These are phyloP conservation scores for Boletus fagicola DNA, from an alignment of 768 basidiomycete genomes.

Conservation along the genomic window DNA sequence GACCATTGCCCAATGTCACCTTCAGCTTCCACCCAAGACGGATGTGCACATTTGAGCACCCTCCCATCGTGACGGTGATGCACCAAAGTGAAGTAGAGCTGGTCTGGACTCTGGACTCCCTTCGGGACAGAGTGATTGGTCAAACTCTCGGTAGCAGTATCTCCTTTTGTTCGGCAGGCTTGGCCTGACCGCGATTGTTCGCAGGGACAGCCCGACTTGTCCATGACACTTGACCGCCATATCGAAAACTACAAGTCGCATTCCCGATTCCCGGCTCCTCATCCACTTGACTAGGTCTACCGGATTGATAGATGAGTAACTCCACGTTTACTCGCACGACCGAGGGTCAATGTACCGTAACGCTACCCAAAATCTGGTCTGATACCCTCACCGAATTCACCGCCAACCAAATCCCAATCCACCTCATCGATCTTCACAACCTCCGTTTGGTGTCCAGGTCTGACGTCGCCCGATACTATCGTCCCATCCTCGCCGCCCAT, in stretches of 20 bases:
- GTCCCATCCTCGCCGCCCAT: slow-evolving; percentile 1
- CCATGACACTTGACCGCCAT: no score
- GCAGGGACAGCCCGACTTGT: not conserved
- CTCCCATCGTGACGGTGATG: not conserved
- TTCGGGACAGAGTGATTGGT: not conserved
- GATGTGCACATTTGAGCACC: not conserved
- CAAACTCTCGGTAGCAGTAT: not conserved
- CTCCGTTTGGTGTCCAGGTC: slow-evolving; percentile 6
- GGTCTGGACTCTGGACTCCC: not conserved
- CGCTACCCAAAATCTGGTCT: slow-evolving; percentile 1
- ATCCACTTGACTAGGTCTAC: not conserved
- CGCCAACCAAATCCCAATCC: slow-evolving; percentile 13
- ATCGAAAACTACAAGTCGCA: not conserved
- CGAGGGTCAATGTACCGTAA: not conserved
- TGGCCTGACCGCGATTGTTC: not conserved
- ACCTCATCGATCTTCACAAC: slow-evolving; percentile 11
- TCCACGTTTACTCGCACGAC: not conserved
- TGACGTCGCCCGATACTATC: slow-evolving; percentile 3
- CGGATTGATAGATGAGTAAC: not conserved
- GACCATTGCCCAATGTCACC: no score
- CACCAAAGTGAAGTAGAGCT: not conserved
- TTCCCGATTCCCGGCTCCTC: not conserved
- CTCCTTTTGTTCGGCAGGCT: not conserved
- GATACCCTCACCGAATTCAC: slow-evolving; percentile 6
- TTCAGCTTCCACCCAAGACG: not conserved